A percentile compares a stretch with the other conserved stretches of the same genome.
Conservation (phyloP, 768 basidiomycete genomes). For the Lactarius hengduanensis region DNA sequence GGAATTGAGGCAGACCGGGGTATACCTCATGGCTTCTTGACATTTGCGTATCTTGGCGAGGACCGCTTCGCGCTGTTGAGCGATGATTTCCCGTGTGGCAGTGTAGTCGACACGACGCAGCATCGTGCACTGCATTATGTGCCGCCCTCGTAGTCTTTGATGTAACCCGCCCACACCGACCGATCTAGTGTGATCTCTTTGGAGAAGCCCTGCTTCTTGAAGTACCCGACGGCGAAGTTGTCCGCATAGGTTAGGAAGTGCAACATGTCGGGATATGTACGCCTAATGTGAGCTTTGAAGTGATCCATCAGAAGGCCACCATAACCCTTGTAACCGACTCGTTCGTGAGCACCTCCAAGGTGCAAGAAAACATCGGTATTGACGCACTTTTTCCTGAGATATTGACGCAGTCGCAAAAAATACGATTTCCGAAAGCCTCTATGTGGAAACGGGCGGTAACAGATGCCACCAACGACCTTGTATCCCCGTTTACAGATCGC, state of each 20-base stretch:
- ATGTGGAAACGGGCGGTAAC: conserved; percentile 93
- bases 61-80: conserved; percentile 85
- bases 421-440: conserved; percentile 96
- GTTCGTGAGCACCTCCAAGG: neutral
- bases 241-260: conserved; percentile 98
- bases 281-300: conserved; percentile 89
- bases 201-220: conserved; percentile 98
- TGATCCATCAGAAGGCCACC: conserved; percentile 99
- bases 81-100: conserved; percentile 70
- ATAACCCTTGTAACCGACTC: conserved; percentile 69
- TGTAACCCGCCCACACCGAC: conserved; percentile 95
- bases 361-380: neutral
- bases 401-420: conserved; percentile 97
- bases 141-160: conserved; percentile 99
- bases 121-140: conserved; percentile 99
- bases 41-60: conserved; percentile 84
- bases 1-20: conserved; percentile 75
- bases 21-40: conserved; percentile 87
- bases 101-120: conserved; percentile 90
- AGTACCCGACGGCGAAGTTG: conserved; percentile 98
- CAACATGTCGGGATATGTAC: conserved; percentile 82
- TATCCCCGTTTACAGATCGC: conserved; percentile 94
- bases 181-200: conserved; percentile 95
- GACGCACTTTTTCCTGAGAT: conserved; percentile 90
- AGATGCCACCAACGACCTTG: conserved; percentile 97